Percentiles rank a stretch among this genome's conserved stretches.
Conservation (phyloP, 2,329 filamentous ascomycete species). For the Colletotrichum orchidophilum region DNA sequence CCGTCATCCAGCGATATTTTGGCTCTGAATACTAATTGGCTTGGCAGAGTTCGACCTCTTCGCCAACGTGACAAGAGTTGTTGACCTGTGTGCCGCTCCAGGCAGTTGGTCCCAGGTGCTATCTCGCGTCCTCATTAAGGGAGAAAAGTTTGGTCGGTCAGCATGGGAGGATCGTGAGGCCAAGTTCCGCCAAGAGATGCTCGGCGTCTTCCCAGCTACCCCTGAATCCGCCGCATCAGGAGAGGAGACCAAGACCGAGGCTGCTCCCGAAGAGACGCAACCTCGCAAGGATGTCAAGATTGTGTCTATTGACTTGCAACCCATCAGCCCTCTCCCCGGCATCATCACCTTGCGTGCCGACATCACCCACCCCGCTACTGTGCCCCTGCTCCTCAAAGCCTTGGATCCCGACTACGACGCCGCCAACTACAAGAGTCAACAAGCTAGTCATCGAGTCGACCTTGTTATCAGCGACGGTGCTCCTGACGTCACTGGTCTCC, state of each 20-base stretch:
- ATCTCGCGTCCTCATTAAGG: conserved; percentile 91
- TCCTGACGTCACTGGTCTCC: conserved; percentile 94
- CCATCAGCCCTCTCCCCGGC: conserved; percentile 91
- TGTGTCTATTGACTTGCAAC: conserved; percentile 94
- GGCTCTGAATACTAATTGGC: background rate
- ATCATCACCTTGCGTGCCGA: conserved; percentile 94
- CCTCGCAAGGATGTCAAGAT: conserved; percentile 84
- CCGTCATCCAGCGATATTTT: background rate
- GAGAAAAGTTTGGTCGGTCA: conserved; percentile 85
- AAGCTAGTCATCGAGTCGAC: conserved; percentile 82
- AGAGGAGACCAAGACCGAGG: conserved; percentile 2
- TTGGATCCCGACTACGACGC: conserved; percentile 76
- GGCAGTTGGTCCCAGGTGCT: conserved; percentile 98
- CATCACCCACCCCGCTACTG: conserved; percentile 96
- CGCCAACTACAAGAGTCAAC: conserved; percentile 49
- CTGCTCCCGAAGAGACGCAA: conserved; percentile 42
- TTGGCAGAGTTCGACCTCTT: conserved; percentile 89
- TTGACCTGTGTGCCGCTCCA: conserved; percentile 94
- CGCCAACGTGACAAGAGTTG: conserved; percentile 87
- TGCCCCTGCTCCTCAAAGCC: conserved; percentile 86
- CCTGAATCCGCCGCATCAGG: background rate
- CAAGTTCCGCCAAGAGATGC: conserved; percentile 68
- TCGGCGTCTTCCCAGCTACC: conserved; percentile 55
- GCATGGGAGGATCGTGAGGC: conserved; percentile 89
- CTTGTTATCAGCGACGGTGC: conserved; percentile 95